Evolutionary conservation across 2,329 filamentous ascomycete genomes (phyloP).

Genomic region (Didymella segeticola): DNA sequence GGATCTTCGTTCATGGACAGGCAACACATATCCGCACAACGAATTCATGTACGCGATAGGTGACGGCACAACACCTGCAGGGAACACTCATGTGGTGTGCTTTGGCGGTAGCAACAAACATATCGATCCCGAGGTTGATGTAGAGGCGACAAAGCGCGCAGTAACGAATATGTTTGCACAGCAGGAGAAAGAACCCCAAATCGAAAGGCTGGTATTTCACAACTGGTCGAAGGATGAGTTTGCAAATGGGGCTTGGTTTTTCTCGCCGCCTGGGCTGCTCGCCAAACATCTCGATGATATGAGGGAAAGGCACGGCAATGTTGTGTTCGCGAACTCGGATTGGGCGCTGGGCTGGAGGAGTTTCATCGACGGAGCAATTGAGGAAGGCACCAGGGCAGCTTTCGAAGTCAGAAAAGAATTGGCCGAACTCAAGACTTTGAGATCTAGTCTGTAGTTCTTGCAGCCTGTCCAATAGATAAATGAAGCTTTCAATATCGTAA

Average conservation of each 20-base stretch:
- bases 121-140: conserved; percentile 54
- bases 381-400: conserved; percentile 52
- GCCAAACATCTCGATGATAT: conserved; percentile 51
- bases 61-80: conserved; percentile 50
- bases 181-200: conserved; percentile 10
- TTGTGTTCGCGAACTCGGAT: conserved; percentile 58
- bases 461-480: too few species aligned
- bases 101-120: conserved; percentile 56
- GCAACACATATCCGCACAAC: conserved; percentile 54
- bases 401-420: conserved; percentile 34
- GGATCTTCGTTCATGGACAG: conserved; percentile 54
- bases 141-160: conserved; percentile 43
- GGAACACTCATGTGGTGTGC: conserved; percentile 57
- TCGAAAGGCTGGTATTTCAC: conserved; percentile 51
- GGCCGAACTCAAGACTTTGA: neutral
- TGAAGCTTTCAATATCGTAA: neutral
- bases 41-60: conserved; percentile 54
- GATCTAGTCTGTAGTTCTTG: neutral
- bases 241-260: conserved; percentile 52
- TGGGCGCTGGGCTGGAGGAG: conserved; percentile 60
- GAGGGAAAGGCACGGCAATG: conserved; percentile 51
- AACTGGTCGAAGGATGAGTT: conserved; percentile 59
- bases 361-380: conserved; percentile 60
- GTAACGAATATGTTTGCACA: conserved; percentile 40
- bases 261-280: conserved; percentile 46